Conservation (phyloP, 2,329 filamentous ascomycete genomes). For the Epichloe gansuensis region DNA sequence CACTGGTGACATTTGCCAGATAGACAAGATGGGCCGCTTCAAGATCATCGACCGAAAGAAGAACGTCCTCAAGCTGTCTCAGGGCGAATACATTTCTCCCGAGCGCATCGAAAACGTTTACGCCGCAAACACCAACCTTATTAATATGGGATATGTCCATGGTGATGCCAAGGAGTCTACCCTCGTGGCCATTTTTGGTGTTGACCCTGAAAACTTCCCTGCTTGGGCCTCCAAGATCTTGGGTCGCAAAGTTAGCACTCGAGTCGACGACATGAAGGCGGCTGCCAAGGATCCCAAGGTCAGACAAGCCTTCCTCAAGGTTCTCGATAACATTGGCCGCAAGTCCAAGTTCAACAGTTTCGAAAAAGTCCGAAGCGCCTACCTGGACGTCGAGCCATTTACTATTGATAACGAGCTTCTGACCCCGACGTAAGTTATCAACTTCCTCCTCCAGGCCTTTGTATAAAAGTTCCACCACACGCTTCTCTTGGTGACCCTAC, state of each 20-base stretch:
- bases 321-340: conserved; percentile 67
- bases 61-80: conserved; percentile 96
- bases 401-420: conserved; percentile 83
- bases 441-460: neutral
- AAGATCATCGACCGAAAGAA: conserved; percentile 93
- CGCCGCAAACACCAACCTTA: conserved; percentile 64
- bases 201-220: conserved; percentile 77
- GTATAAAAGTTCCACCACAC: neutral
- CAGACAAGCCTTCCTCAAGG: conserved; percentile 60
- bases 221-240: conserved; percentile 68
- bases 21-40: conserved; percentile 79
- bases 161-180: conserved; percentile 73
- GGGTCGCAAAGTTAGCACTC: conserved; percentile 50
- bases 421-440: conserved; percentile 65
- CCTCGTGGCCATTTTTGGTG: conserved; percentile 76
- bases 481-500: neutral
- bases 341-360: conserved; percentile 86
- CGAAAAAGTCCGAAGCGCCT: conserved; percentile 65
- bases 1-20: conserved; percentile 79
- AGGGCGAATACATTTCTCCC: conserved; percentile 96
- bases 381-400: conserved; percentile 79
- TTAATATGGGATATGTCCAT: conserved; percentile 79
- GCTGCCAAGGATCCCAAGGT: conserved; percentile 60
- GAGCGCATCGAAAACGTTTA: conserved; percentile 96
- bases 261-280: conserved; percentile 53